Evolutionary conservation across 2,329 filamentous ascomycete species (phyloP).

Genomic region (Penicillium hesseltinei): DNA sequence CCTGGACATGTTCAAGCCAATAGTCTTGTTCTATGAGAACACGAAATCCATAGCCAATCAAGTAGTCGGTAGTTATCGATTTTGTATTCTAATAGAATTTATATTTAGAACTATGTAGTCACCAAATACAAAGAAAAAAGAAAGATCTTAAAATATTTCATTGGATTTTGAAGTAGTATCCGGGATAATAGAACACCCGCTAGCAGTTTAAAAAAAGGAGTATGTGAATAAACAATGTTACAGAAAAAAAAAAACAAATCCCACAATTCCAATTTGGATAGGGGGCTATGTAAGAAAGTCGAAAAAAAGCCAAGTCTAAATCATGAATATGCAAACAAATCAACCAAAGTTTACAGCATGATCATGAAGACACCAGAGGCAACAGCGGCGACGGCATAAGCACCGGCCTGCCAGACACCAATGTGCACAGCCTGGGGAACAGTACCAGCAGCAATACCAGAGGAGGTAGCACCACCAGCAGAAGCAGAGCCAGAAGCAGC

Average conservation of each 20-base stretch:
- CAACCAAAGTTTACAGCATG: conserved; percentile 39
- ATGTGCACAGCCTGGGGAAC: conserved; percentile 39
- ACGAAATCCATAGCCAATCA: not conserved
- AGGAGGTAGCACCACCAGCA: conserved; percentile 23
- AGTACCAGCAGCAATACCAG: conserved; percentile 33
- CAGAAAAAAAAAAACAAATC: conserved; percentile 4
- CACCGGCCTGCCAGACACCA: conserved; percentile 43
- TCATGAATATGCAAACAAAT: conserved; percentile 1
- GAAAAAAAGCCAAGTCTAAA: not conserved
- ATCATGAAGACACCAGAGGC: conserved; percentile 49
- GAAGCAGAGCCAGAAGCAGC: conserved; percentile 18
- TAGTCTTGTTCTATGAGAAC: not conserved
- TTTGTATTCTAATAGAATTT: too few relatives aligned
- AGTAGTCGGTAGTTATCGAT: not conserved
- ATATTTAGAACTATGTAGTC: not conserved
- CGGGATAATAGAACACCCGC: conserved; percentile 10
- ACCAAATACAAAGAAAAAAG: not conserved
- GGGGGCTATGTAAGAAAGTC: not conserved
- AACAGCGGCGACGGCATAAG: conserved; percentile 45
- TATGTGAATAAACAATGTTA: conserved; percentile 18
- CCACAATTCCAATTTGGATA: conserved; percentile 3
- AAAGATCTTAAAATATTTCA: not conserved
- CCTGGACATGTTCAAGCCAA: not conserved
- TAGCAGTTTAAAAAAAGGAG: conserved; percentile 6
- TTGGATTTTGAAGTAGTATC: not conserved